These are phyloP conservation scores for Cordia subcordata DNA, from an alignment of 257 asterid genomes.

Conservation along the genomic window DNA sequence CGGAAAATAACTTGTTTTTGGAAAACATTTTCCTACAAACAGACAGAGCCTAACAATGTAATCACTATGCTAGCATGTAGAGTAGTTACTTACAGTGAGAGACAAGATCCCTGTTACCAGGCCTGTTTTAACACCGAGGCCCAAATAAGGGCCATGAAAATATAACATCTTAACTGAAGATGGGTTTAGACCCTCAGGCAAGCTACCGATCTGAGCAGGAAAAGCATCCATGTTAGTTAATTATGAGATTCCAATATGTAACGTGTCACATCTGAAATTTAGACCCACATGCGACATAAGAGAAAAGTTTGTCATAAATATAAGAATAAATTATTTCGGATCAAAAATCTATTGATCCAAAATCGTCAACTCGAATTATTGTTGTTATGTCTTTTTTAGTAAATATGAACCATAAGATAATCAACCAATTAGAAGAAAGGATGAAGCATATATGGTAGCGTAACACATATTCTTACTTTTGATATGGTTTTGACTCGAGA, in stretches of 20 bases:
- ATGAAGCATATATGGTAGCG: background rate
- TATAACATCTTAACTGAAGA: slow-evolving; percentile 74
- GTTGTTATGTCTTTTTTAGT: background rate
- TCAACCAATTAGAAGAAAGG: background rate
- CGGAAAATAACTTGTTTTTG: too few relatives aligned
- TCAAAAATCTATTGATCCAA: too few relatives aligned
- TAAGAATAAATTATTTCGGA: too few relatives aligned
- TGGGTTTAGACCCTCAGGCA: slow-evolving; percentile 85
- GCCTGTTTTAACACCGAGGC: slow-evolving; percentile 80
- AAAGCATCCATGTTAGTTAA: background rate
- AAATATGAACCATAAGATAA: background rate
- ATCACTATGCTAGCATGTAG: background rate
- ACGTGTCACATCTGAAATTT: background rate
- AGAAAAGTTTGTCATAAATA: too few relatives aligned
- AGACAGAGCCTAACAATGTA: background rate
- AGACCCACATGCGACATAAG: too few relatives aligned
- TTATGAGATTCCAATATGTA: background rate
- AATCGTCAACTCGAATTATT: too few relatives aligned
- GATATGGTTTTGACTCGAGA: slow-evolving; percentile 47
- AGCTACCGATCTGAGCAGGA: slow-evolving; percentile 62
- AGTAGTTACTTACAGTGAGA: slow-evolving; percentile 59
- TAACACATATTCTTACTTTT: slow-evolving; percentile 61
- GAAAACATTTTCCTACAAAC: too few relatives aligned
- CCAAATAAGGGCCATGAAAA: slow-evolving; percentile 52
- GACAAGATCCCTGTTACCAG: slow-evolving; percentile 80